Conservation (phyloP, 176 grass and related monocot species). For the Juncus inflexus region DNA sequence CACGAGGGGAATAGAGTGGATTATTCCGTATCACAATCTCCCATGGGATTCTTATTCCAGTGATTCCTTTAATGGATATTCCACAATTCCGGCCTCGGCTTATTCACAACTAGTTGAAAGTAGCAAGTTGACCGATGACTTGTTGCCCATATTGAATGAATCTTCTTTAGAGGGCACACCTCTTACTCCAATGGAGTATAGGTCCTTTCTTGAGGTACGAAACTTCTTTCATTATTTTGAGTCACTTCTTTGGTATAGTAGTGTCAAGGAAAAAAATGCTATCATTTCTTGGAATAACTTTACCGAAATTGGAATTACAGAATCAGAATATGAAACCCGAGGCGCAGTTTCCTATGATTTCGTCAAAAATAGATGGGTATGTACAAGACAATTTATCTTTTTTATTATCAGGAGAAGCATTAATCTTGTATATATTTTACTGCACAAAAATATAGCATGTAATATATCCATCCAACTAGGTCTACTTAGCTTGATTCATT, state of each 20-base stretch:
- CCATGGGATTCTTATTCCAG: constrained; percentile 66
- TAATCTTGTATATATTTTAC: constrained; percentile 3
- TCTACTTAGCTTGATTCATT: not conserved
- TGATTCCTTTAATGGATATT: constrained; percentile 58
- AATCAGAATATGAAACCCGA: constrained; percentile 83
- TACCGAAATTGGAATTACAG: constrained; percentile 35
- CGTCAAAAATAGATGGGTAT: constrained; percentile 63
- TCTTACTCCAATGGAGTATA: constrained; percentile 65
- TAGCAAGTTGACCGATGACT: constrained; percentile 27
- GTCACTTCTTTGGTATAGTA: not conserved
- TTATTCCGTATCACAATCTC: constrained; percentile 64
- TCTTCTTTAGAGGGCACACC: constrained; percentile 42
- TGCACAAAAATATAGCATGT: not conserved
- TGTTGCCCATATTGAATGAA: constrained; percentile 23
- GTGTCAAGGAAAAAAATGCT: not conserved
- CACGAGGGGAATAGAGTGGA: constrained; percentile 77
- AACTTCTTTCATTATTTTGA: constrained; percentile 3
- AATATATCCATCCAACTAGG: not conserved
- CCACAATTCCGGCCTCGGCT: constrained; percentile 40
- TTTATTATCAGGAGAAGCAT: not conserved
- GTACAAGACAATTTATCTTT: not conserved
- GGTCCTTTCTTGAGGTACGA: constrained; percentile 65
- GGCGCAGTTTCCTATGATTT: constrained; percentile 62
- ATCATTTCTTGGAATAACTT: not conserved
- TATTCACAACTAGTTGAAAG: constrained; percentile 52